Base-by-base conservation (phyloP, 2,329 filamentous ascomycete species). In the Xylariaceae sp. region DNA sequence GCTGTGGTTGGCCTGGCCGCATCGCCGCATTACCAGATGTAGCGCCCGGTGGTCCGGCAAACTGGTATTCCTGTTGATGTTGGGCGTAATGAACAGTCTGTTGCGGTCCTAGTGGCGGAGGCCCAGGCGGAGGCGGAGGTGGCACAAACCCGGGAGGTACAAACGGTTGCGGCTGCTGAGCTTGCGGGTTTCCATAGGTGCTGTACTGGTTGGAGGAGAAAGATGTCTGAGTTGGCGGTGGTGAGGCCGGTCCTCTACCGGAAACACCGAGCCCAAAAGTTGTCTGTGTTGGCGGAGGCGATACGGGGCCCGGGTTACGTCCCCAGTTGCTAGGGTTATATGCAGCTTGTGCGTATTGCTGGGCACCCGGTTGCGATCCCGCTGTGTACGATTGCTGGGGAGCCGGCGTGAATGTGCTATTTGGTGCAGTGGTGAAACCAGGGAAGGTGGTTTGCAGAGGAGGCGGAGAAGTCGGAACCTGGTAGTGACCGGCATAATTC, bases 111-210 rank as follows among this genome's bases (percentile, higher is more conserved):
- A 86, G 68, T 1, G 84, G 84, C 6, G 84, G 84, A 3, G 84
- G 84, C 0, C 83, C 84, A 0, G 84, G 85, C 1, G 84, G 84
- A 1, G 84, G 85, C 5, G 85, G 84, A 2, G 85, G 85, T 3
- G 83, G 84, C 44, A 87, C 81, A 62, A 85, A 86, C 2, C 83
- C 83, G 0, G 77, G 76, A 11, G 83, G 81, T 35, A 82, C 77
- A 56, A 80, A 81, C 11, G 75, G 73, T 62, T 75, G 75, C 63
- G 72, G 75, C 70, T 65, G 75, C 56, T 75, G 70, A n/a, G 64
- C 73, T 61, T 75, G 74, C 23, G 74, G 76, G 59, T 78, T 78
- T 64, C 73, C 77, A 64, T 78, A 81, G 6, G 79, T 73, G 78
- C 71, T 77, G 69, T 73, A 73, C 68, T 77, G 71, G 79, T 77